Evolutionary conservation across 352 stramenopile genomes (phyloP), one percentile per base, ranked within the genome.

Genomic region (Globisporangium abappressorium): DNA sequence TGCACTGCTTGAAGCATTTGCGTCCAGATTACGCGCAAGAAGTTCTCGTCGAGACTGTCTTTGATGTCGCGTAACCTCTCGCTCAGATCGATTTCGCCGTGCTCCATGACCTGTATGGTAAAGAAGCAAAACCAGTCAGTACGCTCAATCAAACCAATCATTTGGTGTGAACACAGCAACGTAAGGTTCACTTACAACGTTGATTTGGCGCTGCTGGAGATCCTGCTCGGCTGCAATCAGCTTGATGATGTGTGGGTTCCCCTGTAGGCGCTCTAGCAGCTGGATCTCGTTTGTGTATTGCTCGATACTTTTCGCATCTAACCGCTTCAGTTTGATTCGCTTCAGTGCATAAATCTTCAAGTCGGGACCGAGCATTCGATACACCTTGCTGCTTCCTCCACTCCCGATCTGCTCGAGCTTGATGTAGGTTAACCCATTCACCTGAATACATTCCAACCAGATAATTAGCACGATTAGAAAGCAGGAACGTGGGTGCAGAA

Each of bases 1-100:
- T 99, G 85, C 2, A 99, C 97, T 22, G 97, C 97, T 76, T 97
- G 90, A 11, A 99, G 87, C 97, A 99, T 99, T 82, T 99, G 97
- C 72, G 98, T 97, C 97, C 97, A 99, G 46, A 97, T 97, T 1
- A 99, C 84, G n/a, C 97, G 85, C 47, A 99, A 79, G 65, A 99
- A 98, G 73, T 99, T 99, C 71, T 98, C 97, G 71, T 99, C 96
- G 54, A 99, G 80, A 14, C 73, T 79, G 24, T 86, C 80, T 57
- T 91, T 86, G 41, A 93, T 65, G 69, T 96, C 77, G 18, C 85
- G 72, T 62, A 99, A 73, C 33, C 98, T 84, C 66, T 97, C 83
- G 70, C 97, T 98, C 38, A 99, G 76, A 76, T 99, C 97, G 34
- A 98, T 98, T 72, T 99, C 97, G 14, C 97, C 97, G 46, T 98